phyloP scores from a whole-genome alignment of 371 early-diverging fungal species.

The Mortierella sp. region DNA sequence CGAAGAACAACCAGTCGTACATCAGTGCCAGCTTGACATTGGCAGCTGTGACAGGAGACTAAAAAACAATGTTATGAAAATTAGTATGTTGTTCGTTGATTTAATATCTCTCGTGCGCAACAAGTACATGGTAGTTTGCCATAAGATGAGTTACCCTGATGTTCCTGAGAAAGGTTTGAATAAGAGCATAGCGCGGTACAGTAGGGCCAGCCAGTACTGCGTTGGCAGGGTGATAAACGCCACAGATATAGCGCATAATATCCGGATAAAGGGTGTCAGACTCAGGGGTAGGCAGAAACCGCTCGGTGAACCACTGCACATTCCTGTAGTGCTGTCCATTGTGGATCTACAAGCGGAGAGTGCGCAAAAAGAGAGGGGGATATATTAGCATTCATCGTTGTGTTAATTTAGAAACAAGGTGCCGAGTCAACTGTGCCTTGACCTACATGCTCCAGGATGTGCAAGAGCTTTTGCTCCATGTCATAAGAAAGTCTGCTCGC shows the following conservation, averaged over 20 bases:
- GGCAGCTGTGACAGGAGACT: conserved; percentile 70
- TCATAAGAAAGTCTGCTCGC: conserved; percentile 76
- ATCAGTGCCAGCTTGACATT: conserved; percentile 81
- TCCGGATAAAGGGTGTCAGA: conserved; percentile 76
- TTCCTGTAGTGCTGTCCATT: conserved; percentile 68
- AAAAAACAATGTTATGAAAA: not conserved
- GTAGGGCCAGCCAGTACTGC: conserved; percentile 79
- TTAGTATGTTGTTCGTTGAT: not conserved
- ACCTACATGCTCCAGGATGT: conserved; percentile 76
- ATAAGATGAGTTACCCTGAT: conserved; percentile 63
- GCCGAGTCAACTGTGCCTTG: not conserved
- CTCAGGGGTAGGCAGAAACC: conserved; percentile 72
- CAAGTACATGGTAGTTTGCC: not conserved
- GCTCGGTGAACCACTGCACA: conserved; percentile 76
- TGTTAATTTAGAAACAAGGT: not conserved
- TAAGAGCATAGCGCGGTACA: conserved; percentile 83
- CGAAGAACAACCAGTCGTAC: conserved; percentile 87
- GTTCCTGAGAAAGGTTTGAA: conserved; percentile 72
- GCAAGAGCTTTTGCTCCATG: conserved; percentile 79
- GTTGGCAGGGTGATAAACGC: conserved; percentile 86
- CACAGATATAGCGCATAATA: conserved; percentile 82
- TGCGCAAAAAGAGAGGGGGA: not conserved
- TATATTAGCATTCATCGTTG: not conserved
- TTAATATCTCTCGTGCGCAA: too few relatives aligned
- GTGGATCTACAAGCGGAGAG: conserved; percentile 59